phyloP scores from a whole-genome alignment of 495 filamentous ascomycete genomes.

The Aspergillus indologenus region DNA sequence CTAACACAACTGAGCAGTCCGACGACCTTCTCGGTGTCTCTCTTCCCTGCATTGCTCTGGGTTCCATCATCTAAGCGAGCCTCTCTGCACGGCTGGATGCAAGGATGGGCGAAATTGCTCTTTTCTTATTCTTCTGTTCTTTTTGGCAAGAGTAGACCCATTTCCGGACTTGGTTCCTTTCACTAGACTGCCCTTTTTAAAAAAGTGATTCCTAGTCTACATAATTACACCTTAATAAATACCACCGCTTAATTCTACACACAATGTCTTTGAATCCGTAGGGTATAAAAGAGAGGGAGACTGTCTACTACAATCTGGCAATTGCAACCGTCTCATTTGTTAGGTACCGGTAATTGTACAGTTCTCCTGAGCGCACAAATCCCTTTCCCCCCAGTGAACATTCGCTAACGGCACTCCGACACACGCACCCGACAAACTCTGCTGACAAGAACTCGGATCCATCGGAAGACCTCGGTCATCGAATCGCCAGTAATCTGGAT shows the following conservation, averaged over 20 bases:
- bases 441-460: no score
- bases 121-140: not conserved
- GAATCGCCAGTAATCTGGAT: no score
- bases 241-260: not conserved
- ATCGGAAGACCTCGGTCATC: no score
- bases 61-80: slow-evolving; percentile 35
- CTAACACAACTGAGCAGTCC: slow-evolving; percentile 19
- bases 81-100: not conserved
- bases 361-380: no score
- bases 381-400: no score
- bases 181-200: not conserved
- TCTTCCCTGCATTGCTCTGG: slow-evolving; percentile 51
- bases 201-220: not conserved
- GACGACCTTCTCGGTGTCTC: slow-evolving; percentile 42
- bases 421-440: no score
- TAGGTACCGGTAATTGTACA: no score
- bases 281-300: not conserved
- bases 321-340: no score
- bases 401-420: no score
- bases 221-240: not conserved
- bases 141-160: not conserved
- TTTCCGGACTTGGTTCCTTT: not conserved
- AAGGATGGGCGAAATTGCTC: not conserved
- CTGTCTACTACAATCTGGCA: no score
- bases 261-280: not conserved